phyloP scores from a whole-genome alignment of 805 yeast genomes.

The Candida maris region DNA sequence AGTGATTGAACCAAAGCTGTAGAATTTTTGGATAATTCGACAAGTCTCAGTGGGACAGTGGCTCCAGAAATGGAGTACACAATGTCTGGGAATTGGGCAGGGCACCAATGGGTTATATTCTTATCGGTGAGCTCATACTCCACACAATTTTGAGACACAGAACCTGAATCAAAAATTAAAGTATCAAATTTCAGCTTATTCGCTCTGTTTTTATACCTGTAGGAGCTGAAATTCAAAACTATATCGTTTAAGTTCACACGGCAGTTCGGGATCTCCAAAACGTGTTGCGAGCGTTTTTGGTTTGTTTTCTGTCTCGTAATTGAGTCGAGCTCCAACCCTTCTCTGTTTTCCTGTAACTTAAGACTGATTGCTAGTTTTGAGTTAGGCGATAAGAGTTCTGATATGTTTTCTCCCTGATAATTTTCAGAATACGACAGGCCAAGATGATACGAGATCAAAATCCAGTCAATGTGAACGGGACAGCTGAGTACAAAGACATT shows the following conservation, averaged over 20 bases:
- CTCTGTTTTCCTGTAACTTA: slow-evolving; percentile 18
- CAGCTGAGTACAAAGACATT: slow-evolving; percentile 39
- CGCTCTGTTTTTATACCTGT: slow-evolving; percentile 4
- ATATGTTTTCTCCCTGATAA: slow-evolving; percentile 36
- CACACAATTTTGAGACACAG: too few relatives aligned
- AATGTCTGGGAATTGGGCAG: slow-evolving; percentile 9
- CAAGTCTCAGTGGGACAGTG: slow-evolving; percentile 40
- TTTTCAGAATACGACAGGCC: slow-evolving; percentile 49
- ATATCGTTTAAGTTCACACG: slow-evolving; percentile 4
- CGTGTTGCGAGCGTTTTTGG: neutral
- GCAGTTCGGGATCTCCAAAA: neutral
- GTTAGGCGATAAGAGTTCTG: slow-evolving; percentile 38
- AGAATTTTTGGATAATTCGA: slow-evolving; percentile 42
- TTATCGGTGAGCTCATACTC: neutral
- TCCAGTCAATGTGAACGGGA: slow-evolving; percentile 47
- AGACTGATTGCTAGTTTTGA: slow-evolving; percentile 25
- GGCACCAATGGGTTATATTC: slow-evolving; percentile 14
- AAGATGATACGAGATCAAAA: slow-evolving; percentile 41
- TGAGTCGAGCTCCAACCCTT: neutral
- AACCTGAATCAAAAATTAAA: neutral
- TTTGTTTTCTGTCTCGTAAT: neutral
- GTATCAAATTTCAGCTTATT: neutral
- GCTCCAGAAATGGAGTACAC: slow-evolving; percentile 51
- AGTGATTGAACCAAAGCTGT: slow-evolving; percentile 34
- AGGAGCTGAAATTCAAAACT: slow-evolving; percentile 21